Percentiles rank a stretch among this genome's conserved stretches.
These are phyloP conservation scores for Seminavis robusta DNA, from an alignment of 108 stramenopile genomes.

Conservation along the genomic window DNA sequence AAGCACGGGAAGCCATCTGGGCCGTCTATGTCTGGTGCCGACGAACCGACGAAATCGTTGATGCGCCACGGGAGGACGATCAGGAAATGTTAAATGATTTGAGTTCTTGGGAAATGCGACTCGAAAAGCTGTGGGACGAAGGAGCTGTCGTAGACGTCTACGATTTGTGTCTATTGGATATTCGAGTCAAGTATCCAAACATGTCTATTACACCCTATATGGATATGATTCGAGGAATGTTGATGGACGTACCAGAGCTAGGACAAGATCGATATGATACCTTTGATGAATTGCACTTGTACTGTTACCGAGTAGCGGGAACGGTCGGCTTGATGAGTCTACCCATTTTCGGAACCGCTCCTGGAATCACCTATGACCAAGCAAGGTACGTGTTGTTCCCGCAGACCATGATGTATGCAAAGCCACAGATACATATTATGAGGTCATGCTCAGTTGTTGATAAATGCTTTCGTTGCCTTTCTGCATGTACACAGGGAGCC, in stretches of 20 bases:
- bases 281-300: slow-evolving; percentile 93
- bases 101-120: slow-evolving; percentile 77
- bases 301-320: slow-evolving; percentile 97
- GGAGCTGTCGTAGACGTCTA: slow-evolving; percentile 90
- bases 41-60: slow-evolving; percentile 96
- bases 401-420: slow-evolving; percentile 1
- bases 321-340: slow-evolving; percentile 97
- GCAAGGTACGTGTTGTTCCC: slow-evolving; percentile 57
- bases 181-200: slow-evolving; percentile 80
- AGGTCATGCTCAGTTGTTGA: not conserved
- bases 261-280: slow-evolving; percentile 91
- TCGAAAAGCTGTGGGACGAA: slow-evolving; percentile 74
- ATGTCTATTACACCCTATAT: slow-evolving; percentile 86
- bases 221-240: slow-evolving; percentile 97
- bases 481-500: slow-evolving; percentile 88
- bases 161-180: slow-evolving; percentile 89
- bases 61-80: slow-evolving; percentile 76
- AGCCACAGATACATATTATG: not conserved
- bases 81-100: slow-evolving; percentile 83
- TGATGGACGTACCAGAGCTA: slow-evolving; percentile 94
- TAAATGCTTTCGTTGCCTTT: not conserved
- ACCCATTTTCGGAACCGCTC: slow-evolving; percentile 89
- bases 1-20: slow-evolving; percentile 82
- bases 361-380: slow-evolving; percentile 72
- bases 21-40: slow-evolving; percentile 98